Conservation (phyloP, 257 asterid genomes). For the Solanum gracilifrons region DNA sequence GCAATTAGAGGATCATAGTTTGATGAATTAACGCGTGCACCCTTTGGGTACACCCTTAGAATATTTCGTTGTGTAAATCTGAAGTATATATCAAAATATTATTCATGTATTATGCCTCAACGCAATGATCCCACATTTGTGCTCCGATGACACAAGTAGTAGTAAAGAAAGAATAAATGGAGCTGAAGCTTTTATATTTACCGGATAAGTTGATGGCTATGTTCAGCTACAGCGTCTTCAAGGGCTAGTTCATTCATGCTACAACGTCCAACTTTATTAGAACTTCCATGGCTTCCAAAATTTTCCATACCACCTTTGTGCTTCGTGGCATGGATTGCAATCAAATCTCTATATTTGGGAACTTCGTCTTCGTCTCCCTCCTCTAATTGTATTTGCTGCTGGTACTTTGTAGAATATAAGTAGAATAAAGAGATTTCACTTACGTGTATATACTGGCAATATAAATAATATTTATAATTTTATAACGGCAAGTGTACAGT, state of each 20-base stretch:
- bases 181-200: not conserved
- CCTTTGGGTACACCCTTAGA: constrained; percentile 19
- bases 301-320: constrained; percentile 1
- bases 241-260: constrained; percentile 19
- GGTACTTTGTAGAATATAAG: not conserved
- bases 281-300: not conserved
- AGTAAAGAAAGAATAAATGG: not conserved
- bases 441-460: not conserved
- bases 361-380: not conserved
- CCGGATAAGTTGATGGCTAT: constrained; percentile 11
- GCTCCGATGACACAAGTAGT: not conserved
- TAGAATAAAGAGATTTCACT: not conserved
- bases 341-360: constrained; percentile 9
- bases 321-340: constrained; percentile 20
- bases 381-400: not conserved
- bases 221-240: not conserved
- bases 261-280: constrained; percentile 14
- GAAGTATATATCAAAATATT: not conserved
- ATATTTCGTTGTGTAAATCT: constrained; percentile 17
- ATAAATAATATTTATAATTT: too few species aligned
- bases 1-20: constrained; percentile 14
- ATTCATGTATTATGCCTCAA: not conserved
- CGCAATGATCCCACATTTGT: not conserved
- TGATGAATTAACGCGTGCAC: constrained; percentile 12
- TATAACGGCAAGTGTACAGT: not conserved